A percentile compares a stretch with the other conserved stretches of the same genome.
These are phyloP conservation scores for Leptographium procerum DNA, from an alignment of 2,329 filamentous ascomycete species.

Conservation along the genomic window DNA sequence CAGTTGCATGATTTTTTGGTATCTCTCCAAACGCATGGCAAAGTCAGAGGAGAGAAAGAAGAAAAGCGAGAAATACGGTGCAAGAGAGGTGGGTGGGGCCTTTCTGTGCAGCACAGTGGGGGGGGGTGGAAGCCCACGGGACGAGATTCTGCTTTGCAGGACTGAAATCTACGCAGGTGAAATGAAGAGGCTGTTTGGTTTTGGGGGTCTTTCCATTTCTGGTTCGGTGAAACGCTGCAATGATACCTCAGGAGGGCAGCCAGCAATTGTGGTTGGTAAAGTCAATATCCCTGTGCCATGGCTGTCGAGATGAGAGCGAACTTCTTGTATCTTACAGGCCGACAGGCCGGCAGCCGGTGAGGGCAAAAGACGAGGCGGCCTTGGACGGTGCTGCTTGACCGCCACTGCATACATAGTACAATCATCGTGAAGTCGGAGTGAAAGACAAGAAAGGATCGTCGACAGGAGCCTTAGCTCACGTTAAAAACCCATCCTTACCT, in stretches of 20 bases:
- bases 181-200: neutral
- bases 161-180: conserved; percentile 3
- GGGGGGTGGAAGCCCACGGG: neutral
- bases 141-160: neutral
- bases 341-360: neutral
- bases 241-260: neutral
- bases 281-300: neutral
- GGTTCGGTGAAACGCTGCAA: neutral
- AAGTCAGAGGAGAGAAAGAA: neutral
- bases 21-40: neutral
- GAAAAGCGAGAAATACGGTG: neutral
- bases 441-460: neutral
- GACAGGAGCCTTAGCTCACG: neutral
- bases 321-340: neutral
- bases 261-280: neutral
- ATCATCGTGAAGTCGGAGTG: neutral
- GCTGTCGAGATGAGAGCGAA: neutral
- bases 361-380: neutral
- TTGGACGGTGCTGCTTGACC: neutral
- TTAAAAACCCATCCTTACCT: neutral
- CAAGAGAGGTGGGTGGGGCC: neutral
- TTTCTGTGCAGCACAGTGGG: neutral
- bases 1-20: neutral
- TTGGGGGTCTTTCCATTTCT: neutral
- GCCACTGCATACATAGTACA: too few relatives aligned